phyloP scores from a whole-genome alignment of 257 asterid genomes.

The Agastache rugosa region DNA sequence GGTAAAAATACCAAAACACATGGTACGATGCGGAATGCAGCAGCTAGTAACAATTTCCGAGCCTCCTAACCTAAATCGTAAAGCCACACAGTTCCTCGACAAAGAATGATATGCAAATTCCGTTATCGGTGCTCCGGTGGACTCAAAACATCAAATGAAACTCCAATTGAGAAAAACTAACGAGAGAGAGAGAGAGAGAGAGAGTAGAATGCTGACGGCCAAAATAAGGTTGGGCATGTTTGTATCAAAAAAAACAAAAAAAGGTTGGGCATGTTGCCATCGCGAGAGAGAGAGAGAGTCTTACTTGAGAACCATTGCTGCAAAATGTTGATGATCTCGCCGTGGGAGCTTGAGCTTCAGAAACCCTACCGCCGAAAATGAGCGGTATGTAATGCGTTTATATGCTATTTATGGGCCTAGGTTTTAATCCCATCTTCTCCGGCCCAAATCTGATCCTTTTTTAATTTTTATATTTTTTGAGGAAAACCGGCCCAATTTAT shows the following conservation, averaged over 20 bases:
- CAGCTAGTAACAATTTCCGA: conserved; percentile 2
- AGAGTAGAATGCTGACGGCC: conserved; percentile 53
- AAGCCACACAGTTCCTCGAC: not conserved
- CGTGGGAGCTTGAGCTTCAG: not conserved
- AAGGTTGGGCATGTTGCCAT: too few species aligned
- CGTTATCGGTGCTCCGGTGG: not conserved
- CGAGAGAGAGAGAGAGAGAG: not conserved
- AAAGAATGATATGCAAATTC: not conserved
- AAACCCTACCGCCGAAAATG: too few species aligned
- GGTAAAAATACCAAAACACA: conserved; percentile 12
- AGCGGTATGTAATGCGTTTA: too few species aligned
- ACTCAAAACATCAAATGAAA: conserved; percentile 11
- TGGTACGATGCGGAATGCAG: not conserved
- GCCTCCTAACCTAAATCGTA: not conserved
- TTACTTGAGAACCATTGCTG: conserved; percentile 75
- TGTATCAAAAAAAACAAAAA: too few species aligned
- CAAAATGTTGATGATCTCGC: conserved; percentile 1
- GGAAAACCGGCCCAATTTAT: too few species aligned
- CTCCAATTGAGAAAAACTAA: not conserved
- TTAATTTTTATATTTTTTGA: too few species aligned
- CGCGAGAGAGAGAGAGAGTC: not conserved
- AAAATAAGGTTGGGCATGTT: conserved; percentile 95
- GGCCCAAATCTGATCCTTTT: too few species aligned
- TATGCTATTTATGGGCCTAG: too few species aligned
- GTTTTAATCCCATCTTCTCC: too few species aligned